Conservation (phyloP, 768 basidiomycete species). For the Tephrocybe rancida region DNA sequence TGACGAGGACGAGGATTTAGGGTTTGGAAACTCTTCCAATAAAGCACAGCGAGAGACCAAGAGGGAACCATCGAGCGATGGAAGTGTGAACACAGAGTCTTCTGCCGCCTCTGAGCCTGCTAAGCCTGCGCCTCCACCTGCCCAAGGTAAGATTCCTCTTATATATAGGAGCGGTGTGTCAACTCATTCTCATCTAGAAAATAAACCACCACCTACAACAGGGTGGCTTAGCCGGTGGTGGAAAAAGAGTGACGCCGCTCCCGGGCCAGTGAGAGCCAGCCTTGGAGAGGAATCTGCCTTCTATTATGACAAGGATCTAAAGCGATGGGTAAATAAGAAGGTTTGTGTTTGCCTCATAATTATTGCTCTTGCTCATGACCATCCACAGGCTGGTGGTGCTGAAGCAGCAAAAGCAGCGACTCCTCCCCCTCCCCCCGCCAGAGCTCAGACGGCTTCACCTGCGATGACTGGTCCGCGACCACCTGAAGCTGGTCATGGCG, state of each 20-base stretch:
- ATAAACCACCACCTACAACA: conserved; percentile 22
- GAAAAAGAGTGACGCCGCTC: conserved; percentile 59
- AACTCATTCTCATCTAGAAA: conserved; percentile 1
- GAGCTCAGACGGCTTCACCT: conserved; percentile 88
- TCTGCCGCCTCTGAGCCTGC: conserved; percentile 5
- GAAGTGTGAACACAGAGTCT: conserved; percentile 23
- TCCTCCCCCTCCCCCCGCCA: conserved; percentile 77
- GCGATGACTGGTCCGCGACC: conserved; percentile 45
- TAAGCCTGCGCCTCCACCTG: conserved; percentile 18
- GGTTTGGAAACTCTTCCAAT: conserved; percentile 77
- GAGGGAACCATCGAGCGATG: conserved; percentile 30
- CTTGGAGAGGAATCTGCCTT: conserved; percentile 90
- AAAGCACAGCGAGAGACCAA: conserved; percentile 24
- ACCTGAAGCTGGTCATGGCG: conserved; percentile 20
- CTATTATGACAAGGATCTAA: conserved; percentile 93
- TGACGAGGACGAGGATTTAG: conserved; percentile 78
- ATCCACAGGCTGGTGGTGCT: conserved; percentile 55
- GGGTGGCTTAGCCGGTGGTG: conserved; percentile 87
- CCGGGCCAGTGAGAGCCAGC: conserved; percentile 86
- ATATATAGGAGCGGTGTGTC: not conserved
- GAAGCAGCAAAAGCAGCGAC: conserved; percentile 54
- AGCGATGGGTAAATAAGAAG: conserved; percentile 96
- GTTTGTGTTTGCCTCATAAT: conserved; percentile 39
- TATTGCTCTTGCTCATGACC: conserved; percentile 2
- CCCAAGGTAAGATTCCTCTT: conserved; percentile 27